A percentile compares a stretch with the other conserved stretches of the same genome.
Evolutionary conservation across 345 rosid genomes (phyloP).

Genomic region (Melaleuca alternifolia): DNA sequence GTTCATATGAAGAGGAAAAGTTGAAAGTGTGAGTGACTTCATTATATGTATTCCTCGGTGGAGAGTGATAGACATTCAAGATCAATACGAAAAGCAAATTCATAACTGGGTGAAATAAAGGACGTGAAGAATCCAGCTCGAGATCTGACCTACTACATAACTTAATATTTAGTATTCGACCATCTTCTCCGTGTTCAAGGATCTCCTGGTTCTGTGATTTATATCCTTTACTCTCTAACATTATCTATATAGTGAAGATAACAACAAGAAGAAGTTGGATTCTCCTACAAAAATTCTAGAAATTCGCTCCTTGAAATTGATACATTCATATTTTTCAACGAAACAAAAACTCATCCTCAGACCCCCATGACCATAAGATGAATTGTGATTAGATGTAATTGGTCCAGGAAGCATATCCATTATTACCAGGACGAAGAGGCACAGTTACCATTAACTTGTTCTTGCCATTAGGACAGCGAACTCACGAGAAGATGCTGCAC

Average conservation of each 20-base stretch:
- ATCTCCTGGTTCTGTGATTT: background rate
- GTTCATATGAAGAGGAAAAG: background rate
- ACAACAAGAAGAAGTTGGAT: background rate
- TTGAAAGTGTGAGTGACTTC: background rate
- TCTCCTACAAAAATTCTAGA: background rate
- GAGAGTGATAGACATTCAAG: background rate
- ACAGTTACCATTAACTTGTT: background rate
- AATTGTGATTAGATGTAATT: background rate
- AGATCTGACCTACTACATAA: background rate
- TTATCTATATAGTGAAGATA: background rate
- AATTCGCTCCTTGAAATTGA: background rate
- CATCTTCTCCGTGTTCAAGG: background rate
- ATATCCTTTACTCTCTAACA: background rate
- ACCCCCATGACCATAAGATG: background rate
- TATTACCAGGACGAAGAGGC: background rate
- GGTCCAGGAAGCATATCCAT: background rate
- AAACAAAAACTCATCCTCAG: background rate
- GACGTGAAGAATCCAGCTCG: background rate
- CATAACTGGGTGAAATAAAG: background rate
- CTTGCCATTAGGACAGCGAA: background rate
- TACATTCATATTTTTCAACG: background rate
- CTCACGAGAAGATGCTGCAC: background rate
- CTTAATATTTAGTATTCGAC: background rate
- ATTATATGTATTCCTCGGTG: background rate
- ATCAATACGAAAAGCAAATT: background rate